Base-by-base conservation (phyloP, 2,329 filamentous ascomycete species). In the Cryphonectria radicalis region DNA sequence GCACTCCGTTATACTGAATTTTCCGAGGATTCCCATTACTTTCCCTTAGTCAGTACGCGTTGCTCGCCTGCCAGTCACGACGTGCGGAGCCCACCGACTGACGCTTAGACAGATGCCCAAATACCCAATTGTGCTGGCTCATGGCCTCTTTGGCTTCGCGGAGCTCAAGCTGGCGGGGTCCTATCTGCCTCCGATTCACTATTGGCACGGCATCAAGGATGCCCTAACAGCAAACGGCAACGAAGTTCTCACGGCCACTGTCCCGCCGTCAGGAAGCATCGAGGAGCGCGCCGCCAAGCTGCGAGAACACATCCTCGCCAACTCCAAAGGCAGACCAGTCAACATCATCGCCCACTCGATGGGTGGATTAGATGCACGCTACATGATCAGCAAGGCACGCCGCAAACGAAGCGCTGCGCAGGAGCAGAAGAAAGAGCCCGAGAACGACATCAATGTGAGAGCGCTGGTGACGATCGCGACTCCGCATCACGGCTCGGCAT, bases 261-360 rank as follows among this genome's bases (percentile, higher is more conserved):
- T 92, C 1, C 89, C 90, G 5, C 86, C 90, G 14, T 88, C 87
- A 4, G 86, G 85, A 53, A 88, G 85, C 70, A 91, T 92, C 76
- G 86, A 88, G 78, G 83, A 87, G 72, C 86, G 89, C 69, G 89
- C 90, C 37, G 84, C 84, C 71, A 84, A 84, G 75, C 84, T 92
- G n/a, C 84, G 84, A 43, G 76, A 81, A 73, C 84, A 87, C 73
- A 90, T 91, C 71, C 83, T 83, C 64, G 76, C 79, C 32, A 80
- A 79, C 13, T 83, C 86, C 1, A 75, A 79, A 32, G 84, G 83
- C 25, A 82, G 81, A 72, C 88, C 90, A 66, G 93, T 97, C 74
- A 93, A 93, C 78, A 92, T 97, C 72, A 85, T 94, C 28, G 89
- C 89, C 57, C 92, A 94, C 81, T 88, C 85, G 75, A 91, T 91